Percentiles rank a stretch among this genome's conserved stretches.
Evolutionary conservation across 1,139 yeast genomes (phyloP).

Genomic region (Candida frijolesensis): DNA sequence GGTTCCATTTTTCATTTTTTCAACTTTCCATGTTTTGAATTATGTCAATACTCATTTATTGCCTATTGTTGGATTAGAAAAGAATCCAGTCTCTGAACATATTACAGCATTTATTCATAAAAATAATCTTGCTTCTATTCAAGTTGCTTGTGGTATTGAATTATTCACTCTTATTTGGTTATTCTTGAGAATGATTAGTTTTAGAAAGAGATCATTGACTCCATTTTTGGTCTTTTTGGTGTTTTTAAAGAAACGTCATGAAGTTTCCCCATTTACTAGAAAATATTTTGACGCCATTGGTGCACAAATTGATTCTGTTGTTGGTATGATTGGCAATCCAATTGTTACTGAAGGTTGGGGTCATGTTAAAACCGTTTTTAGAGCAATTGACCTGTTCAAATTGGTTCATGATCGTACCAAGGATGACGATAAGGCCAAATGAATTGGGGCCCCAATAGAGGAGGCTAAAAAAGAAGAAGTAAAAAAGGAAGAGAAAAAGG

Average conservation of each 20-base stretch:
- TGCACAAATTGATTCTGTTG: slow-evolving; percentile 66
- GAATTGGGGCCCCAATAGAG: slow-evolving; percentile 9
- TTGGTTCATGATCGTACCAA: slow-evolving; percentile 42
- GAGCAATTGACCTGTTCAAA: slow-evolving; percentile 33
- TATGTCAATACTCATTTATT: slow-evolving; percentile 64
- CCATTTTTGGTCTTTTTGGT: slow-evolving; percentile 58
- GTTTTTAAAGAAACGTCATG: slow-evolving; percentile 79
- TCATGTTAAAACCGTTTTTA: slow-evolving; percentile 49
- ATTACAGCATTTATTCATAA: slow-evolving; percentile 59
- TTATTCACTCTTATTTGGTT: slow-evolving; percentile 55
- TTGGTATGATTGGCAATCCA: slow-evolving; percentile 61
- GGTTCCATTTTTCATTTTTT: slow-evolving; percentile 56
- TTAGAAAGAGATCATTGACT: slow-evolving; percentile 64
- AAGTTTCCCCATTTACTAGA: slow-evolving; percentile 74
- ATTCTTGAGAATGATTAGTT: slow-evolving; percentile 56
- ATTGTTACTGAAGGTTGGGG: slow-evolving; percentile 66
- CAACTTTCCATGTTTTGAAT: slow-evolving; percentile 61
- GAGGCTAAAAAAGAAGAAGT: slow-evolving; percentile 7
- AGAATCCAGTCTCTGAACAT: slow-evolving; percentile 36
- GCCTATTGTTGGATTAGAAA: slow-evolving; percentile 60
- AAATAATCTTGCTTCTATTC: slow-evolving; percentile 72
- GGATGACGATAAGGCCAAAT: slow-evolving; percentile 20
- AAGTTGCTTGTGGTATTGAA: slow-evolving; percentile 73
- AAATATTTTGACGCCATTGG: slow-evolving; percentile 71
- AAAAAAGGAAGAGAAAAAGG: slow-evolving; percentile 3